A percentile compares a stretch with the other conserved stretches of the same genome.
Evolutionary conservation across 2,329 filamentous ascomycete species (phyloP).

Genomic region (Fusarium torulosum): DNA sequence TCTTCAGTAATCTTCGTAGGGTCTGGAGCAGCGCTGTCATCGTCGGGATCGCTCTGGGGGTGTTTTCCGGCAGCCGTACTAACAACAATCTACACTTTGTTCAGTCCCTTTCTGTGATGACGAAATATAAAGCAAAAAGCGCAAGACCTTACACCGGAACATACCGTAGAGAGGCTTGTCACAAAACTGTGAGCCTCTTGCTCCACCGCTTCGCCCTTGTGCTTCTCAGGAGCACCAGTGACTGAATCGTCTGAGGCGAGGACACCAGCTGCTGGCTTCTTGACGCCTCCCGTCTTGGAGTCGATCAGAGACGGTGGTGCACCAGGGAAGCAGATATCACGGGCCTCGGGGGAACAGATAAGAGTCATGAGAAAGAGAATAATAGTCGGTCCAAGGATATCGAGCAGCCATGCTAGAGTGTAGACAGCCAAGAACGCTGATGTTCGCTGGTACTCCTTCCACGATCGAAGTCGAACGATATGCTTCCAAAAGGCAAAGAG

Average conservation of each 20-base stretch:
- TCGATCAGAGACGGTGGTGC: conserved; percentile 81
- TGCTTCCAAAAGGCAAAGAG: conserved; percentile 78
- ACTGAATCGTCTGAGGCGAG: conserved; percentile 81
- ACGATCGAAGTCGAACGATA: conserved; percentile 80
- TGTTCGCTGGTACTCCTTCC: conserved; percentile 79
- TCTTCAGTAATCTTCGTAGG: conserved; percentile 54
- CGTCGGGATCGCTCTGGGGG: conserved; percentile 72
- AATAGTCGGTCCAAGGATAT: conserved; percentile 75
- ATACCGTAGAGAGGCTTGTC: conserved; percentile 68
- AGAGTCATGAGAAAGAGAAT: conserved; percentile 71
- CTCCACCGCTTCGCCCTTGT: conserved; percentile 86
- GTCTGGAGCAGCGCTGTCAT: conserved; percentile 67
- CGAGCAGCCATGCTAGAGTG: conserved; percentile 75
- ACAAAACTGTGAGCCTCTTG: conserved; percentile 86
- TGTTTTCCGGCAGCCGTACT: conserved; percentile 83
- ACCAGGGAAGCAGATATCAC: conserved; percentile 77
- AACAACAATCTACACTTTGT: conserved; percentile 68
- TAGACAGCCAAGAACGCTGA: conserved; percentile 70
- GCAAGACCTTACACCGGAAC: conserved; percentile 49
- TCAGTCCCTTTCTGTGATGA: not conserved
- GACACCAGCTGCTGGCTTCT: conserved; percentile 81
- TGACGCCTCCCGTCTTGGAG: conserved; percentile 76
- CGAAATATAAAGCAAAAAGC: not conserved
- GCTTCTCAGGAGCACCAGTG: conserved; percentile 85
- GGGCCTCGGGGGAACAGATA: conserved; percentile 72